Base-by-base conservation (phyloP, 495 filamentous ascomycete species). In the Barbatosphaeria neglecta region DNA sequence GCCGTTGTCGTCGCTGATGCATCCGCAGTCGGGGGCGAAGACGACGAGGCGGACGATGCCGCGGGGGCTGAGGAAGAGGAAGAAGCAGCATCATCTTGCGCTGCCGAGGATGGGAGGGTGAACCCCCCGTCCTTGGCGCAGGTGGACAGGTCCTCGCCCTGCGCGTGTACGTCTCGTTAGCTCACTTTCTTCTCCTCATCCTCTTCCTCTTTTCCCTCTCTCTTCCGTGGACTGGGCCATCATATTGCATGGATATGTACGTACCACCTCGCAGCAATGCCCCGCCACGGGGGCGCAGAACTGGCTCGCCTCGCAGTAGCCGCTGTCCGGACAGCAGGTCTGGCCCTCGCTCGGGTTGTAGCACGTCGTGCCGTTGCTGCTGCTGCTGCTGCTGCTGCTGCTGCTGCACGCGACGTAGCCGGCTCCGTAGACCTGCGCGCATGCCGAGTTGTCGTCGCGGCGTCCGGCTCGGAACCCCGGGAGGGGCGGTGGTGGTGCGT, bases 251-350 rank as follows among this genome's bases (percentile, higher is more conserved):
- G 28, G 13, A 7, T 2, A 16, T 33, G 9, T n/a, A 39, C 60
- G 20, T 57, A 69, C 65, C 22, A 67, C 59, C 4, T 57, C 42
- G 44, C 68, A 72, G 31, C 68, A 71, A 39, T 58, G 68, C 4
- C 66, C 66, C 7, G 61, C 64, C 1, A 65, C 59, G 1, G 68
- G 65, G 15, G 68, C 66, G 43, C 66, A 71, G 28, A 56, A 64
- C 24, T 58, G 58, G 3, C 65, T 65, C 18, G 37, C 39, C 4
- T 53, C 56, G 50, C 68, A 71, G 47, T 59, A 66, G 2, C 62
- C 63, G 25, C 52, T 54, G 25, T 71, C 66, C 16, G 50, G 25
- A 31, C 68, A 69, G 35, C 68, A 71, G 41, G 60, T 54, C 68
- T 71, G 64, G 25, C 59, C 60, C 15, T 50, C 31, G 4, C 9